These are phyloP conservation scores for Lasiodiplodia gonubiensis DNA, from an alignment of 2,329 filamentous ascomycete genomes.

Conservation along the genomic window DNA sequence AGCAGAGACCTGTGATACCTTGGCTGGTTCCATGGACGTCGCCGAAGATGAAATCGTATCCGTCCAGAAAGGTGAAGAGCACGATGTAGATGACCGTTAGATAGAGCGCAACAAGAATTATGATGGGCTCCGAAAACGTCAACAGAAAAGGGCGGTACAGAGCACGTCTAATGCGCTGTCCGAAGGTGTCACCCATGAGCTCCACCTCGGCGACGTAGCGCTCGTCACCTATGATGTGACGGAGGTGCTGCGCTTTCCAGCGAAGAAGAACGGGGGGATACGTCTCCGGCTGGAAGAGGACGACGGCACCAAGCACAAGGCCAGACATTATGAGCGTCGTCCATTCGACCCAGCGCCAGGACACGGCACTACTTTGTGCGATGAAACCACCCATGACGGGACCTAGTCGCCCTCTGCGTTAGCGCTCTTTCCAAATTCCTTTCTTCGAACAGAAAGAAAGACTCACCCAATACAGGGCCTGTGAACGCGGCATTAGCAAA, in stretches of 20 bases:
- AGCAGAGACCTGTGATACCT: constrained; percentile 55
- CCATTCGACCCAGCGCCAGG: constrained; percentile 47
- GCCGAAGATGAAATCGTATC: constrained; percentile 59
- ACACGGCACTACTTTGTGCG: constrained; percentile 42
- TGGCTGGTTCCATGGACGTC: constrained; percentile 55
- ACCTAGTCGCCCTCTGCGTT: neutral
- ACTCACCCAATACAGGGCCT: constrained; percentile 39
- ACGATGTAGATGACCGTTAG: constrained; percentile 61
- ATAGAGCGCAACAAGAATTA: constrained; percentile 58
- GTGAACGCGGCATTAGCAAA: constrained; percentile 54
- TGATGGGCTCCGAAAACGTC: constrained; percentile 49
- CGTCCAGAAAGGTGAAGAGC: constrained; percentile 60
- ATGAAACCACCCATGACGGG: constrained; percentile 49
- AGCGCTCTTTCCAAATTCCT: neutral
- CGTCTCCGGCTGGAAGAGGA: constrained; percentile 58
- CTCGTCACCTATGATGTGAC: constrained; percentile 43
- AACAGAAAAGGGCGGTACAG: constrained; percentile 53
- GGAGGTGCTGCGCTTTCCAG: constrained; percentile 45
- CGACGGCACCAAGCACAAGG: constrained; percentile 35
- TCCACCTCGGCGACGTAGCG: constrained; percentile 57
- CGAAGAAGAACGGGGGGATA: constrained; percentile 50
- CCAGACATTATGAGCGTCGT: constrained; percentile 45
- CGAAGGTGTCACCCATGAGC: constrained; percentile 49
- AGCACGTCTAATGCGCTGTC: constrained; percentile 41
- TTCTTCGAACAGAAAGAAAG: neutral